phyloP scores from a whole-genome alignment of 2,329 filamentous ascomycete genomes.

The Clonostachys solani region DNA sequence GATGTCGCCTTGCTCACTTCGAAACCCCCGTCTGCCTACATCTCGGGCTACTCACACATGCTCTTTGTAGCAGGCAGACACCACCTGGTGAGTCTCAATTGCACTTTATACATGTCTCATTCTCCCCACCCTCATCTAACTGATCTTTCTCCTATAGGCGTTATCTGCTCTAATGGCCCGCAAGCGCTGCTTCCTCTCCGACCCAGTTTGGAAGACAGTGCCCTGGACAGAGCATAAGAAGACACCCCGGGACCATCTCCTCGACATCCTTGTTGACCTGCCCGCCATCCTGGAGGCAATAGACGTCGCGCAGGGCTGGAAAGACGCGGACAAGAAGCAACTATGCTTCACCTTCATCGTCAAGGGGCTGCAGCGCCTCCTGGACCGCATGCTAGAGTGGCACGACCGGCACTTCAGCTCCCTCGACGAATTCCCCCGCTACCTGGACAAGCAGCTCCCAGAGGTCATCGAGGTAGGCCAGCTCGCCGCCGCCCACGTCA shows the following conservation, averaged over 20 bases:
- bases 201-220: slow-evolving; percentile 1
- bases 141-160: not conserved
- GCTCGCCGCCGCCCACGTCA: slow-evolving; percentile 2
- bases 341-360: not conserved
- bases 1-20: not conserved
- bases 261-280: slow-evolving; percentile 5
- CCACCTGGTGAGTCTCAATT: not conserved
- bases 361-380: not conserved
- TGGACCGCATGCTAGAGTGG: slow-evolving; percentile 1
- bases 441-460: not conserved
- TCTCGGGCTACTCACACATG: not conserved
- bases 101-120: not conserved
- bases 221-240: slow-evolving; percentile 32
- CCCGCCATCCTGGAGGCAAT: slow-evolving; percentile 1
- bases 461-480: not conserved
- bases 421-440: not conserved
- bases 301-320: not conserved
- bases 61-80: slow-evolving; percentile 2
- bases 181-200: not conserved
- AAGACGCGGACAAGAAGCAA: not conserved
- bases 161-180: not conserved
- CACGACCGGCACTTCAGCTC: not conserved
- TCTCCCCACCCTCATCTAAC: not conserved
- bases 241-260: slow-evolving; percentile 22
- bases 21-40: not conserved